These are phyloP conservation scores for Golubevia pallescens DNA, from an alignment of 1,284 basidiomycete genomes.

Conservation along the genomic window DNA sequence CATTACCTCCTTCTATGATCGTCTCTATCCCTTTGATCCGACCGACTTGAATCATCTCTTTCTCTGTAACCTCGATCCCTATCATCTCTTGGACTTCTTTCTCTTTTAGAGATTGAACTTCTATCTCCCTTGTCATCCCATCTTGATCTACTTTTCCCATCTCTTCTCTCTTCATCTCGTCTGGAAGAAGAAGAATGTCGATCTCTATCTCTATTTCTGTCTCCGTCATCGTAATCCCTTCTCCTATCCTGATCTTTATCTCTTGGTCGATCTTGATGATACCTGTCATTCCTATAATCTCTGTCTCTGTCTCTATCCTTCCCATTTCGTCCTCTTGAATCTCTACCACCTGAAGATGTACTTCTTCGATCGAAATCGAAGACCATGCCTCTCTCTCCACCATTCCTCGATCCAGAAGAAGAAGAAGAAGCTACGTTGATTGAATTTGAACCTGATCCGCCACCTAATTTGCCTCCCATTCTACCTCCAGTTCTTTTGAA, in stretches of 20 bases:
- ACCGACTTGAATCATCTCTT: too few species aligned
- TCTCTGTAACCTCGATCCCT: too few species aligned
- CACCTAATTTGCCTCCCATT: slow-evolving; percentile 15
- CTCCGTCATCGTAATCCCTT: too few species aligned
- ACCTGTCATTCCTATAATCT: slow-evolving; percentile 10
- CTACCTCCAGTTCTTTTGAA: slow-evolving; percentile 31
- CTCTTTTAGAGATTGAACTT: too few species aligned
- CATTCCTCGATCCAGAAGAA: background rate
- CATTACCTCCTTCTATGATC: too few species aligned
- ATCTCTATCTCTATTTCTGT: background rate
- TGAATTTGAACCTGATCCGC: background rate
- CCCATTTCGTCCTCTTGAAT: background rate
- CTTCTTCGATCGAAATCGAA: slow-evolving; percentile 18
- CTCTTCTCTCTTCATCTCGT: too few species aligned
- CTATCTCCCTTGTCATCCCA: too few species aligned
- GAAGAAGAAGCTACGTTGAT: too few species aligned
- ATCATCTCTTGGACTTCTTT: too few species aligned
- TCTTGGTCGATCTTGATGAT: slow-evolving; percentile 2
- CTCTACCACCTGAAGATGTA: background rate
- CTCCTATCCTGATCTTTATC: slow-evolving; percentile 3
- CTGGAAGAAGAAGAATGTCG: too few species aligned
- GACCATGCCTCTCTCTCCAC: slow-evolving; percentile 6
- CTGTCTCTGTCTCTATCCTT: background rate
- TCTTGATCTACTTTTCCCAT: too few species aligned
- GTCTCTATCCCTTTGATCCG: too few species aligned